Evolutionary conservation across 2,329 filamentous ascomycete species (phyloP).

Genomic region (Aspergillus versicolor): DNA sequence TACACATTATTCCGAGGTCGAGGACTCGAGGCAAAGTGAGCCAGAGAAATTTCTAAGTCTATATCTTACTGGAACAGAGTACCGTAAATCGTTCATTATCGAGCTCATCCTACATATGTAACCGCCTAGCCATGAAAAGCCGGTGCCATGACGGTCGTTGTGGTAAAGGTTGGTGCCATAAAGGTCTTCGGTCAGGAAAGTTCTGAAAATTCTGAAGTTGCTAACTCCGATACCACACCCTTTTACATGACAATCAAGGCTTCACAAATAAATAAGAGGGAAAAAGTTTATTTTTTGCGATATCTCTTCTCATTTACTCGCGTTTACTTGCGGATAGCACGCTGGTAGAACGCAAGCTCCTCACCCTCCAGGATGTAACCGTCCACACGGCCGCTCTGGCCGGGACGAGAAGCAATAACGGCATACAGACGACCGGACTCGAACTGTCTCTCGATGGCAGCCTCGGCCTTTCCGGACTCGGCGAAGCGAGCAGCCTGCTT

Average conservation of each 20-base stretch:
- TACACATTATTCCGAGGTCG: neutral
- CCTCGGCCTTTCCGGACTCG: conserved; percentile 86
- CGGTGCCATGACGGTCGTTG: neutral
- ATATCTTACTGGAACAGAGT: neutral
- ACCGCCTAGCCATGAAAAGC: neutral
- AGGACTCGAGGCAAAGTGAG: neutral
- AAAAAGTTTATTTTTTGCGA: conserved; percentile 14
- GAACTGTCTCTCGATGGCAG: conserved; percentile 94
- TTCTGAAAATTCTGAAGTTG: conserved; percentile 4
- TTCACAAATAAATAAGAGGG: conserved; percentile 11
- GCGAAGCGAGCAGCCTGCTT: conserved; percentile 91
- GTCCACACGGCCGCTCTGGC: conserved; percentile 94
- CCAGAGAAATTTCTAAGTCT: neutral
- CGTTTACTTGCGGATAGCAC: conserved; percentile 95
- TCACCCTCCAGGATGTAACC: conserved; percentile 99
- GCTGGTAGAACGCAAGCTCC: conserved; percentile 99
- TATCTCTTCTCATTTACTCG: conserved; percentile 16
- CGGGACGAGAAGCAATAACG: conserved; percentile 86
- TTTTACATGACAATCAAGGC: conserved; percentile 16
- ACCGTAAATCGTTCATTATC: conserved; percentile 6
- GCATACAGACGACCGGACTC: conserved; percentile 98
- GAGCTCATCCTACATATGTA: neutral
- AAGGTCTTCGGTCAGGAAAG: neutral
- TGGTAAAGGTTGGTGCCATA: neutral
- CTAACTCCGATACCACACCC: conserved; percentile 17